Evolutionary conservation across 192 early-diverging fungal genomes (phyloP).

Genomic region (Rhizophagus clarus): DNA sequence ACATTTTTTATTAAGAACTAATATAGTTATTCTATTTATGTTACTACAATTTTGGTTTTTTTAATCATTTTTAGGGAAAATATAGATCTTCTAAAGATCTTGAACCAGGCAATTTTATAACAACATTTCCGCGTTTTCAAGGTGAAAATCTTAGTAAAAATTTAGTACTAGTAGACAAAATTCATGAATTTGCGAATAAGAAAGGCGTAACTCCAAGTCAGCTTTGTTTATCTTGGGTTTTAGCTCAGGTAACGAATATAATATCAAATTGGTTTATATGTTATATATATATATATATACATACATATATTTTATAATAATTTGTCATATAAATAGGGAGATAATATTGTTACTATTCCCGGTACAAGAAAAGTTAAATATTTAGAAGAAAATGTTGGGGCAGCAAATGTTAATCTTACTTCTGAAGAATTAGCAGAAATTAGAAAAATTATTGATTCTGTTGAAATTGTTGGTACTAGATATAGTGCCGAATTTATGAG

Average conservation of each 20-base stretch:
- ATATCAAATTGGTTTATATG: too few species aligned
- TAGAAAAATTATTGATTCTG: constrained; percentile 29
- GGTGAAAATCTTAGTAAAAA: constrained; percentile 63
- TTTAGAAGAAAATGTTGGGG: constrained; percentile 44
- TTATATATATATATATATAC: too few species aligned
- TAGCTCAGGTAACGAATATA: constrained; percentile 65
- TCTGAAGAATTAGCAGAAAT: constrained; percentile 38
- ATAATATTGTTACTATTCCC: constrained; percentile 49
- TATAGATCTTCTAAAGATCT: constrained; percentile 58
- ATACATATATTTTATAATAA: too few species aligned
- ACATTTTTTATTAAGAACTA: too few species aligned
- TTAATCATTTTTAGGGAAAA: constrained; percentile 56
- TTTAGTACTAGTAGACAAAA: constrained; percentile 55
- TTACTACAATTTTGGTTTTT: too few species aligned
- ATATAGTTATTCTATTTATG: too few species aligned
- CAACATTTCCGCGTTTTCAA: constrained; percentile 56
- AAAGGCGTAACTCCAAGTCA: too few species aligned
- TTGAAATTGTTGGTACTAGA: too few species aligned
- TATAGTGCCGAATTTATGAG: too few species aligned
- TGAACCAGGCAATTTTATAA: constrained; percentile 52
- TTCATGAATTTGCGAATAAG: too few species aligned
- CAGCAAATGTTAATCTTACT: constrained; percentile 40
- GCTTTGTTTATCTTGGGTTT: constrained; percentile 68
- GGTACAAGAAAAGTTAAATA: constrained; percentile 56
- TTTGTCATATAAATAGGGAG: too few species aligned